A percentile compares a stretch with the other conserved stretches of the same genome.
Conservation (phyloP, 345 rosid genomes). For the Raphanus raphanistrum region DNA sequence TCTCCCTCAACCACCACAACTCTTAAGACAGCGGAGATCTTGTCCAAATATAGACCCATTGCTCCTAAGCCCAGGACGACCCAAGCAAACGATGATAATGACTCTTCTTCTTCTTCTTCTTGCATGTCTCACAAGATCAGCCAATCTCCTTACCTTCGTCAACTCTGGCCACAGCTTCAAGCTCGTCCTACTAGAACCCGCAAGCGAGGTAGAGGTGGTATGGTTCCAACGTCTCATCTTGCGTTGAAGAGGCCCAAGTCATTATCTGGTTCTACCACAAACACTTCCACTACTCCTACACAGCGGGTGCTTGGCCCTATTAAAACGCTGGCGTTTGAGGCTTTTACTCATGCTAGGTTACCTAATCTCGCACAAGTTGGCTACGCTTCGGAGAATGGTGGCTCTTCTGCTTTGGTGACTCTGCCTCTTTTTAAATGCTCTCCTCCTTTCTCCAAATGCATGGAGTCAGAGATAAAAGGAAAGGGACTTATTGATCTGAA, state of each 20-base stretch:
- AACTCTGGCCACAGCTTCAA: slow-evolving; percentile 83
- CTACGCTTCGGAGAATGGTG: slow-evolving; percentile 31
- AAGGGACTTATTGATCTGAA: slow-evolving; percentile 61
- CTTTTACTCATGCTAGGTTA: slow-evolving; percentile 37
- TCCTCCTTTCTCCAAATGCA: slow-evolving; percentile 43
- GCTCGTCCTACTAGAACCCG: slow-evolving; percentile 83
- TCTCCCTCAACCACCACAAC: slow-evolving; percentile 39
- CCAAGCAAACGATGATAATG: slow-evolving; percentile 30
- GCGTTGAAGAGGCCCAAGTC: slow-evolving; percentile 56
- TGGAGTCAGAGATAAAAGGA: slow-evolving; percentile 36
- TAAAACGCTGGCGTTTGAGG: slow-evolving; percentile 33
- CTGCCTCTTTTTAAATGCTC: slow-evolving; percentile 72
- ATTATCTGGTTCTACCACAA: slow-evolving; percentile 12
- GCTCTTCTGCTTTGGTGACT: slow-evolving; percentile 56
- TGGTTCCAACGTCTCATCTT: slow-evolving; percentile 45
- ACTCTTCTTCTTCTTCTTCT: slow-evolving; percentile 37
- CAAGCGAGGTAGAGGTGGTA: slow-evolving; percentile 71
- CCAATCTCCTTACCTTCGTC: slow-evolving; percentile 75
- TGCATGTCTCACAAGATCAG: slow-evolving; percentile 59
- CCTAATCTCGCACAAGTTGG: slow-evolving; percentile 35
- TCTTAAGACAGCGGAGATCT: slow-evolving; percentile 84
- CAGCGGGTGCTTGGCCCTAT: slow-evolving; percentile 26
- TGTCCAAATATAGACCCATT: slow-evolving; percentile 89
- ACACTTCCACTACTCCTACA: slow-evolving; percentile 19
- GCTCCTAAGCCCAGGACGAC: slow-evolving; percentile 79